Base-by-base conservation (phyloP, 352 stramenopile genomes). In the Phytophthora tentaculata region DNA sequence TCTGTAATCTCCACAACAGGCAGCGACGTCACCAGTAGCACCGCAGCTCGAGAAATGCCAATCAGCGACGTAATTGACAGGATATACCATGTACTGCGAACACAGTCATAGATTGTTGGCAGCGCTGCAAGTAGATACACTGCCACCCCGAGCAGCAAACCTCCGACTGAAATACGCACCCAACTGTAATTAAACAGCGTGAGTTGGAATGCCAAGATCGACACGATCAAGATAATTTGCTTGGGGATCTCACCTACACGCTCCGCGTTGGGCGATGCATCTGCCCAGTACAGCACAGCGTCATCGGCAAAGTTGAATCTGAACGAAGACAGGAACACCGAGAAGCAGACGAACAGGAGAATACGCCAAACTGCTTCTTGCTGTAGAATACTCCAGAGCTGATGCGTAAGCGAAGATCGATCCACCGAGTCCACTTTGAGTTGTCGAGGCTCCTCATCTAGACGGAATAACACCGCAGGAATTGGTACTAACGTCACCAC, bases 331-430 rank as follows among this genome's bases (percentile, higher is more conserved):
- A 90, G 54, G 48, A 94, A 89, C 13, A 89, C 75, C 2, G 67
- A 73, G 17, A 67, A 71, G 60, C 83, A 90, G 64, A 91, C 83
- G 57, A 91, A 92, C 16, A 90, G 57, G 39, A 94, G 75, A 41
- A 91, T 88, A 12, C 83, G 86, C 79, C 81, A 94, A 28, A 91
- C 84, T 0, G 82, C 82, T 37, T 94, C 71, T 69, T 94, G 83
- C 73, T 94, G 83, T 7, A 94, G 59, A 48, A 90, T 89, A 29
- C 76, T 85, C 83, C 86, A 92, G 13, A 94, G 63, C 67, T 89
- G 81, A 24, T 80, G 77, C 19, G 74, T 73, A 28, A 91, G 76
- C 19, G 82, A 89, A 16, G 63, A 76, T 8, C 83, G 81, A 58
- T 90, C 83, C 2, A 90, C 70, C 16, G 80, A 73, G 52, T 91